Base-by-base conservation (phyloP, 768 basidiomycete species). In the Wakefieldia striispora region DNA sequence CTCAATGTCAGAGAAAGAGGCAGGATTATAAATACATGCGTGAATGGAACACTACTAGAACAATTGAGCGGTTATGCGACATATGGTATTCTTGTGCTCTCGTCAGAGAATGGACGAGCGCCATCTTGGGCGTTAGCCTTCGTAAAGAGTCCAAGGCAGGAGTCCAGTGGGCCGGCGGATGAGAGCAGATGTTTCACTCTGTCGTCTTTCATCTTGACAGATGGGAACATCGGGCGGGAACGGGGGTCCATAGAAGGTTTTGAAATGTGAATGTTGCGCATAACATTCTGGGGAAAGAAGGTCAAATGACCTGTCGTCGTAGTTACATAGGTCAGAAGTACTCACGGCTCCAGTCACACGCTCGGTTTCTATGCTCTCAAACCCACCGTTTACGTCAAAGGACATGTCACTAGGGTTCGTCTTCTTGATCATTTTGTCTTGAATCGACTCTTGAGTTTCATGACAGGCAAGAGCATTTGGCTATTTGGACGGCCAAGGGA, bases 401-500 rank as follows among this genome's bases (percentile, higher is more conserved):
- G 93, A 95, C 59, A 88, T 70, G 43, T 91, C 86, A 1, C 90
- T 91, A 70, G 98, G 97, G 63, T 88, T 86, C 1, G 90, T 90
- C 64, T 88, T 92, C 73, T 95, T 97, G 68, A 98, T 88, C 83
- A 92, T 84, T 70, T 92, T 93, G 55, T 77, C 63, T 92, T 95
- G 72, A 98, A 90, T 42, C 93, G 80, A 31, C 97, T 95, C 68
- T 91, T 95, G 50, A 97, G 76, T 67, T 98, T 95, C 94, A 97
- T 97, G 89, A 97, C 97, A 49, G 91, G 82, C 47, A 93, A 76
- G 19, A 98, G 75, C 95, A 98, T 98, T 62, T 98, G 95, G 63
- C 97, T 97, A 70, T 99, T 98, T 16, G 91, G 91, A 34, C 92
- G 83, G 12, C 95, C 95, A 0, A 97, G 97, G 68, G 98, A 92